Evolutionary conservation across 768 basidiomycete genomes (phyloP).

Genomic region (Pleurotus pulmonarius): DNA sequence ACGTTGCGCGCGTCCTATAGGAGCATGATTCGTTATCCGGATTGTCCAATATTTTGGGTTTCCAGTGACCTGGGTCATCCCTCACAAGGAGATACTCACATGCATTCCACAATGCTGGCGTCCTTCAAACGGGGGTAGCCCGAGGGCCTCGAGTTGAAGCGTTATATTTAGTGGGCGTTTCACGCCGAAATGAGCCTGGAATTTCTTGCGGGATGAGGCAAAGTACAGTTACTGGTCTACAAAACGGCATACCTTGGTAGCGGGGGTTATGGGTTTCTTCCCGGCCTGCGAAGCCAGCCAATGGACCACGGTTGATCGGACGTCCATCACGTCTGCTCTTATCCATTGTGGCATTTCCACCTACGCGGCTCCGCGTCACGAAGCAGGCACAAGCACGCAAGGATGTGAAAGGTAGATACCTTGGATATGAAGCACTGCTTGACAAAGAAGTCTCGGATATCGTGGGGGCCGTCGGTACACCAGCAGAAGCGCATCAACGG

Average conservation of each 20-base stretch:
- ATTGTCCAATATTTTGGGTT: slow-evolving; percentile 10
- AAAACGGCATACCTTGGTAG: slow-evolving; percentile 11
- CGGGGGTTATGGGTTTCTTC: slow-evolving; percentile 14
- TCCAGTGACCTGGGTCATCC: slow-evolving; percentile 9
- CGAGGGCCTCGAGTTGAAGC: slow-evolving; percentile 71
- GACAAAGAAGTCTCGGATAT: slow-evolving; percentile 79
- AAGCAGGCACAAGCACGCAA: neutral
- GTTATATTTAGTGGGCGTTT: slow-evolving; percentile 58
- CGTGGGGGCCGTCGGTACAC: slow-evolving; percentile 84
- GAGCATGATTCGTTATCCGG: slow-evolving; percentile 1
- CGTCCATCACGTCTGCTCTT: slow-evolving; percentile 69
- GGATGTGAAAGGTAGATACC: slow-evolving; percentile 32
- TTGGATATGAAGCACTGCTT: slow-evolving; percentile 90
- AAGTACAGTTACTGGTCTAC: slow-evolving; percentile 7
- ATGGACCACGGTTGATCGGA: slow-evolving; percentile 54
- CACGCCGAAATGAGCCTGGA: slow-evolving; percentile 22
- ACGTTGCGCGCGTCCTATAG: slow-evolving; percentile 87
- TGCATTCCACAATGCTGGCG: slow-evolving; percentile 88
- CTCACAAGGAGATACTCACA: slow-evolving; percentile 46
- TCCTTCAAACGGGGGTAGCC: slow-evolving; percentile 74
- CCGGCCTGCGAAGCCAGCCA: slow-evolving; percentile 31
- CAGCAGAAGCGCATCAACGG: slow-evolving; percentile 67
- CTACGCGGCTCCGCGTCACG: slow-evolving; percentile 25
- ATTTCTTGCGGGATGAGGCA: neutral
- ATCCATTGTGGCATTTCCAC: slow-evolving; percentile 72